A percentile compares a stretch with the other conserved stretches of the same genome.
Conservation (phyloP, 139 green algal genomes). For the Closterium sp. region DNA sequence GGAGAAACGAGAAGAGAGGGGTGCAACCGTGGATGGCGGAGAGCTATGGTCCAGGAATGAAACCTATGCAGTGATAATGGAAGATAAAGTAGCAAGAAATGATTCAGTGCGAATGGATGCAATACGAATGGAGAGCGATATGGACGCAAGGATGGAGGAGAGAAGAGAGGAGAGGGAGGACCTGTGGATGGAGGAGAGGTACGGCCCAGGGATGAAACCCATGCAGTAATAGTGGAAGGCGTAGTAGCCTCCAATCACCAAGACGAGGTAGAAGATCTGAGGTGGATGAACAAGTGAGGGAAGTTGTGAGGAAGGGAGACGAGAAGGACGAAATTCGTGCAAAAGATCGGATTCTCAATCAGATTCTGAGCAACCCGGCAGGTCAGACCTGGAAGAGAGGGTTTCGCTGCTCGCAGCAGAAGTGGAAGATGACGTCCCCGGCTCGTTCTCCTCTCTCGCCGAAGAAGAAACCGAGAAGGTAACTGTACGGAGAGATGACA, state of each 20-base stretch:
- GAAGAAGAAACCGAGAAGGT: background rate
- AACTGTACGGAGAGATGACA: constrained; percentile 4
- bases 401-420: constrained; percentile 41
- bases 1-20: too few species aligned
- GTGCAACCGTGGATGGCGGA: too few species aligned
- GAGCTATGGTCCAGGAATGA: too few species aligned
- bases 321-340: too few species aligned
- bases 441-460: background rate
- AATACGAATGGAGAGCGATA: too few species aligned
- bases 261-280: constrained; percentile 36
- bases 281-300: background rate
- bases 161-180: background rate
- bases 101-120: too few species aligned
- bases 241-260: constrained; percentile 23
- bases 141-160: too few species aligned
- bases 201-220: constrained; percentile 20
- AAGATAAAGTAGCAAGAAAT: too few species aligned
- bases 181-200: constrained; percentile 38
- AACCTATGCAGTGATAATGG: too few species aligned
- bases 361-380: too few species aligned
- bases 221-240: background rate
- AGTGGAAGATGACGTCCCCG: background rate
- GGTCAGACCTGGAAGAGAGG: constrained; percentile 25
- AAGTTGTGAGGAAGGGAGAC: too few species aligned
- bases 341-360: too few species aligned